Base-by-base conservation (phyloP, 768 basidiomycete genomes). In the Termitomyces sp. region DNA sequence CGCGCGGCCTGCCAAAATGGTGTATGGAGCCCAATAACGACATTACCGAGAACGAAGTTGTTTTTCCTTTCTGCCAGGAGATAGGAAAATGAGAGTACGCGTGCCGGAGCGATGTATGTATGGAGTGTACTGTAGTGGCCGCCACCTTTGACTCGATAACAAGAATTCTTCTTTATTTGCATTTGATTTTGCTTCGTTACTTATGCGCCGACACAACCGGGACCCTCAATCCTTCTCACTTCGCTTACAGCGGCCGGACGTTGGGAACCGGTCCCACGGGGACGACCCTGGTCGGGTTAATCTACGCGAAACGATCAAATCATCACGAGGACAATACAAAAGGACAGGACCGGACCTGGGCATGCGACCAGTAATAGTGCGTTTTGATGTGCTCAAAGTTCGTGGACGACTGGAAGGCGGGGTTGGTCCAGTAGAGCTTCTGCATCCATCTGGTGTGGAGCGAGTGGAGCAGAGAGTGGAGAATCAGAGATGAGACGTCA, bases 381-480 rank as follows among this genome's bases (percentile, higher is more conserved):
- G 79, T 82, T 73, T 90, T 90, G 76, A 91, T 90, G 72, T 97
- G 95, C 16, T 90, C 83, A 68, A 98, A 98, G 68, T 94, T 78
- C 39, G 94, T 95, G 18, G 87, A 85, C 6, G 84, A 81, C 70
- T 86, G 85, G 84, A 99, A 98, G 5, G 93, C 92, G 0, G 86
- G 73, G 64, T 87, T 77, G 60, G 87, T 89, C 94, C 94, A 98
- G 78, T 99, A 98, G 20, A 98, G 73, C 68, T 88, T 87, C 71
- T 85, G 86, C 73, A 91, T 65, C 90, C 92, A 95, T 33, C 86
- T 88, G 58, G 8, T 13, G n/a, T 39, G 9, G 4, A 7, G 6
- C 3, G 15, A 29, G 3, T 51, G 50, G n/a, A n/a, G n/a, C n/a
- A n/a, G n/a, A n/a, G n/a, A 37, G 34, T 26, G 12, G 37, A 51